Conservation (phyloP, 2,329 filamentous ascomycete species). For the Colletotrichum karsti region DNA sequence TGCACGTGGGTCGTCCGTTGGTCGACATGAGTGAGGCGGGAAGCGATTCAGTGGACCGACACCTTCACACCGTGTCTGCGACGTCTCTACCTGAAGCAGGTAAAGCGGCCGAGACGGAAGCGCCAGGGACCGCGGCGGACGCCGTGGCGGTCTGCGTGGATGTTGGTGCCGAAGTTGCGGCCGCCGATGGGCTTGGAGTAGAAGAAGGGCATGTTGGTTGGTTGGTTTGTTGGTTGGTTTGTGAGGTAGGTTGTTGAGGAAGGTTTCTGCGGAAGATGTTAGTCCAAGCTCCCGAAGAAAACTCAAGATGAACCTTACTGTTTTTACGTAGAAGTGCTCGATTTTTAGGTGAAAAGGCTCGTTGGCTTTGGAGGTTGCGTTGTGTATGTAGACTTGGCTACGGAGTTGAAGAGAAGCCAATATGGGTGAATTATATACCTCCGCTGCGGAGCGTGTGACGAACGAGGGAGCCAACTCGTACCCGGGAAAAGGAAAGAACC, state of each 20-base stretch:
- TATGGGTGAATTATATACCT: neutral
- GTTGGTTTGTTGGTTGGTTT: neutral
- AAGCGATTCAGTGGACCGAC: neutral
- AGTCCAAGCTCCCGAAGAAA: neutral
- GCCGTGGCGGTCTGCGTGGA: constrained; percentile 54
- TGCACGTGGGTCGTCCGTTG: neutral
- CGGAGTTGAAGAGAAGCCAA: neutral
- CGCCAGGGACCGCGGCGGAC: constrained; percentile 59
- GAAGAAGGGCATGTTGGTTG: constrained; percentile 53
- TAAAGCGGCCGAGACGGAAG: constrained; percentile 58
- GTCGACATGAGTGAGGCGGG: no score
- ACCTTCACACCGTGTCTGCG: neutral
- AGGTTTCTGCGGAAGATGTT: neutral
- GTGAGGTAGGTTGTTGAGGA: neutral
- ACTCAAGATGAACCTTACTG: neutral
- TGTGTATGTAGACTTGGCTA: neutral
- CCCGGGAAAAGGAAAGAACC: neutral
- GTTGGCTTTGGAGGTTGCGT: neutral
- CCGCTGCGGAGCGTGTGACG: constrained; percentile 11
- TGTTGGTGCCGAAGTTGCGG: constrained; percentile 58
- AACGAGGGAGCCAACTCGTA: neutral
- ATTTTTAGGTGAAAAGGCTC: neutral
- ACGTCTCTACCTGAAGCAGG: constrained; percentile 52
- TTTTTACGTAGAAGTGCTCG: neutral
- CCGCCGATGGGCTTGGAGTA: constrained; percentile 56